A percentile compares a stretch with the other conserved stretches of the same genome.
Conservation (phyloP, 148 eudicot species). For the Rhododendron griersonianum region DNA sequence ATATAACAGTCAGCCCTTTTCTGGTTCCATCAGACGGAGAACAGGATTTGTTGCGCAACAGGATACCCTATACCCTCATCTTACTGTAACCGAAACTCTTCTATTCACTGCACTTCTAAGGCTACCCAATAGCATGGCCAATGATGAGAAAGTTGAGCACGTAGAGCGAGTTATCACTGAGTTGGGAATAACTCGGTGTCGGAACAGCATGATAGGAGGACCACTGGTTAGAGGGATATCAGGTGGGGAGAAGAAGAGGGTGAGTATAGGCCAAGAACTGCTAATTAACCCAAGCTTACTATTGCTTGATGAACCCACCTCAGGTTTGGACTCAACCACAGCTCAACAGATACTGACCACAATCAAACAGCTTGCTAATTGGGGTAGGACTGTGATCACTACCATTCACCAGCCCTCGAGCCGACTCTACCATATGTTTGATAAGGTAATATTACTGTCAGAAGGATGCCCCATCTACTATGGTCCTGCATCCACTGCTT, state of each 20-base stretch:
- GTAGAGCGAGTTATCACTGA: constrained; percentile 65
- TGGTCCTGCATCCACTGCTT: constrained; percentile 63
- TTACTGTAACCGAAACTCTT: constrained; percentile 80
- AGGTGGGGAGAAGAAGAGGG: constrained; percentile 93
- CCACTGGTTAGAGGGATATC: constrained; percentile 87
- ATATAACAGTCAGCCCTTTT: constrained; percentile 69
- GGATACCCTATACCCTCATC: constrained; percentile 81
- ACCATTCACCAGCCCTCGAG: constrained; percentile 98
- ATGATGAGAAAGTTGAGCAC: constrained; percentile 47
- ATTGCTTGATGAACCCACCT: constrained; percentile 94
- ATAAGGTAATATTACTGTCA: constrained; percentile 66
- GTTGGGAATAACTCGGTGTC: constrained; percentile 56
- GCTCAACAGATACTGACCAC: constrained; percentile 69
- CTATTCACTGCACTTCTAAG: constrained; percentile 84
- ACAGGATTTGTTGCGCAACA: constrained; percentile 88
- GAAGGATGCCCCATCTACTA: constrained; percentile 93
- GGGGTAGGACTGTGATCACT: constrained; percentile 79
- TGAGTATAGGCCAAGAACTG: constrained; percentile 97
- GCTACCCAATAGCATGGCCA: constrained; percentile 57
- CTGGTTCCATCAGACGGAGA: constrained; percentile 58
- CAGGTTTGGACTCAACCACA: constrained; percentile 94
- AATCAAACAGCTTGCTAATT: constrained; percentile 65
- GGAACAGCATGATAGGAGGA: constrained; percentile 87
- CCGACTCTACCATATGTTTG: constrained; percentile 85
- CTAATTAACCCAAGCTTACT: constrained; percentile 80